Base-by-base conservation (phyloP, 495 filamentous ascomycete genomes). In the Oleoguttula mirabilis region DNA sequence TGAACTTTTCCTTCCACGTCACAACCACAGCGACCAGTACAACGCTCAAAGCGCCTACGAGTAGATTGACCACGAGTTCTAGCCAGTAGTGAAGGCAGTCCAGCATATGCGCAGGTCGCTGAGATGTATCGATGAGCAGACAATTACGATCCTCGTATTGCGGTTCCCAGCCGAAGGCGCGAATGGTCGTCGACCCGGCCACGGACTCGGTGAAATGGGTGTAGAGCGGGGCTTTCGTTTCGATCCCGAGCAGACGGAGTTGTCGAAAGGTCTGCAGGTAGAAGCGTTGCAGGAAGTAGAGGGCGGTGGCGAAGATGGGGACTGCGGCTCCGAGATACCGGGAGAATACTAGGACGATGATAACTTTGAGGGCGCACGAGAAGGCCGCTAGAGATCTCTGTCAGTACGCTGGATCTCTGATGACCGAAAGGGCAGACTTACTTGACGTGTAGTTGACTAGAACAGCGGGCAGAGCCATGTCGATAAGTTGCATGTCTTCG, bases 121-220 rank as follows among this genome's bases (percentile, higher is more conserved):
- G 27, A 8, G 27, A 30, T 8, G 14, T 30, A 30, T 30, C 27
- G 27, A 30, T 8, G 14, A 30, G 27, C 8, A 30, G 8, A 8
- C 8, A 30, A 8, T 8, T 8, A 14, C 27, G 27, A 14, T 14
- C 8, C 8, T 52, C 3, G 69, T 60, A 3, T 45, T 27, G 8
- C 62, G 59, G 40, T 42, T 69, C 56, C 68, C 73, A 76, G 14
- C 73, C 72, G 50, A 76, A 76, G 11, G 74, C 71, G 7, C 75
- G 64, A 4, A 80, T 52, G 2, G 73, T 76, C 3, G 54, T 44
- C 4, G 67, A 17, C n/a, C 66, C 66, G 0, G 45, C 34, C 2
- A 67, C 50, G 2, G 57, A 54, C 35, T 69, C 66, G n/a, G 58
- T 45, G 43, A 68, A 66, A 23, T 65, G 60, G 11, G 61, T 55